Evolutionary conservation across 2,329 filamentous ascomycete species (phyloP).

Genomic region (Trematosphaeria pertusa): DNA sequence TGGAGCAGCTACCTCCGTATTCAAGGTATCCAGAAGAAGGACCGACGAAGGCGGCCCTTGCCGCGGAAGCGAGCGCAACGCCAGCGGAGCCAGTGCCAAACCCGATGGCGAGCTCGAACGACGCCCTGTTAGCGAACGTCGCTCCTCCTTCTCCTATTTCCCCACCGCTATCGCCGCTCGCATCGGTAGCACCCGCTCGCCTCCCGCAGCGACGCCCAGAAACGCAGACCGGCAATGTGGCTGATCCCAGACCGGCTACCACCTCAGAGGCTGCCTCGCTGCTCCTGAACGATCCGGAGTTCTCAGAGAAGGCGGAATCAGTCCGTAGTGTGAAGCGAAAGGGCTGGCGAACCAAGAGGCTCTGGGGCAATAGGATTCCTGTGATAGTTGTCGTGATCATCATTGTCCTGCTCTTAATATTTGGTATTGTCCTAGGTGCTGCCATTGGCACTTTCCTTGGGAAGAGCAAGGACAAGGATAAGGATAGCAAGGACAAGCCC

Average conservation of each 20-base stretch:
- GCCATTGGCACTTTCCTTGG: conserved; percentile 62
- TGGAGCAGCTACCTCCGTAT: conserved; percentile 91
- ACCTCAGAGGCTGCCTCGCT: conserved; percentile 38
- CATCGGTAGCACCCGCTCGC: conserved; percentile 33
- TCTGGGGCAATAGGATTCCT: conserved; percentile 56
- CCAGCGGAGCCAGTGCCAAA: conserved; percentile 31
- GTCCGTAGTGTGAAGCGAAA: conserved; percentile 31
- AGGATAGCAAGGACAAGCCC: conserved; percentile 20
- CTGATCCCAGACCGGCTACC: conserved; percentile 30
- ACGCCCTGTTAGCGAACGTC: conserved; percentile 22
- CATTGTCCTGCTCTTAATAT: conserved; percentile 54
- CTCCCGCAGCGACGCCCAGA: conserved; percentile 40
- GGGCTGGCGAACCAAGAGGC: conserved; percentile 50
- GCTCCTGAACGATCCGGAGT: conserved; percentile 27
- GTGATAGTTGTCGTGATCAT: conserved; percentile 58
- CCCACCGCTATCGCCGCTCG: conserved; percentile 24
- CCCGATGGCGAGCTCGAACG: conserved; percentile 28
- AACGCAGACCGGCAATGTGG: conserved; percentile 37
- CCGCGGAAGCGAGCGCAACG: conserved; percentile 43
- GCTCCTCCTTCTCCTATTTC: conserved; percentile 20
- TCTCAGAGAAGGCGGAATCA: conserved; percentile 39
- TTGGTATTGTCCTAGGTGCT: conserved; percentile 59
- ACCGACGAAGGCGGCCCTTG: conserved; percentile 61
- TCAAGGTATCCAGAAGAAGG: conserved; percentile 84
- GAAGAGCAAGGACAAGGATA: conserved; percentile 39